Base-by-base conservation (phyloP, 2,329 filamentous ascomycete species). In the Cladophialophora yegresii region DNA sequence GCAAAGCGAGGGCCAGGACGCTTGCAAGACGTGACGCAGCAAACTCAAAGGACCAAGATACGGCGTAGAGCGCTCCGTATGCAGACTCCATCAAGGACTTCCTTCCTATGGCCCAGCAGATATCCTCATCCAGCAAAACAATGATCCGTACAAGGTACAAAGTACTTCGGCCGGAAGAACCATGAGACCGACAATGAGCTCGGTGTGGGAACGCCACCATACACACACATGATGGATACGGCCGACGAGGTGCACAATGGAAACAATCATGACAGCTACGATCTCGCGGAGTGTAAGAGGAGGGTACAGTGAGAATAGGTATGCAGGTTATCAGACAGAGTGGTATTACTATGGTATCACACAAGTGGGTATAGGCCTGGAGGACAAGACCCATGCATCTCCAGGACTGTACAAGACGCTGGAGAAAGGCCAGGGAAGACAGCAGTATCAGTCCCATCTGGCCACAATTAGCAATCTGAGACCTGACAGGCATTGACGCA, bases 371-470 rank as follows among this genome's bases (percentile, higher is more conserved):
- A 26, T 50, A 28, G 28, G 26, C 33, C 63, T 53, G 26, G n/a
- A 55, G 59, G 33, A 63, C 51, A 60, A 61, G 40, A 54, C 50
- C 30, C 8, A 30, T 68, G 43, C 40, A 53, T 64, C 63, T 62
- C 60, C 60, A 22, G 54, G 63, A 64, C 20, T 62, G 53, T 68
- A 68, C 61, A 66, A 20, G 32, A 58, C 33, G 40, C 43, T 23
- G 36, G 40, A 40, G 54, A 23, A 9, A 45, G 32, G 30, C n/a
- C 33, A 30, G 30, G 54, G 22, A 9, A 36, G 13, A 26, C 45
- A 61, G 43, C 40, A 54, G 56, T 43, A 26, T 68, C 64, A 68
- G 45, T 68, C 66, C 66, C 66, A 68, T 61, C 66, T 68, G 54
- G 16, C 43, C 32, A 33, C n/a, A 28, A 36, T 63, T 20, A 67